Evolutionary conservation across 2,329 filamentous ascomycete genomes (phyloP).

Genomic region (Sordariomycetes sp.): DNA sequence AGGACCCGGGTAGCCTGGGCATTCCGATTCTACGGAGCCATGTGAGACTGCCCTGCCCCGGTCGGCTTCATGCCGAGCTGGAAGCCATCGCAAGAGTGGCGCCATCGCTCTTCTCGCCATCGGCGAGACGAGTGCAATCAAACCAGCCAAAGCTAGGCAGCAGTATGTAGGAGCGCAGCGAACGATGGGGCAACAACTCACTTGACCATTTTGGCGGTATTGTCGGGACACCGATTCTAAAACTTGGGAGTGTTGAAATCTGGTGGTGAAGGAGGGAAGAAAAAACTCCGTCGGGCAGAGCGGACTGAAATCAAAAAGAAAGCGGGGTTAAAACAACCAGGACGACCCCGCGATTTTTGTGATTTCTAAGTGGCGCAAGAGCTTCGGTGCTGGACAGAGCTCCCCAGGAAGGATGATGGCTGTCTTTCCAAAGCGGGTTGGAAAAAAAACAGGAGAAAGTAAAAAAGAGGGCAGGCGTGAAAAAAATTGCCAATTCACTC

Average conservation of each 20-base stretch:
- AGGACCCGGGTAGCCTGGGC: background rate
- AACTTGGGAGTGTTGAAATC: slow-evolving; percentile 18
- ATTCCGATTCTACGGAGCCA: background rate
- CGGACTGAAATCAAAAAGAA: slow-evolving; percentile 15
- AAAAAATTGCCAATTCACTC: background rate
- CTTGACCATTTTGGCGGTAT: slow-evolving; percentile 99
- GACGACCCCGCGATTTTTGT: slow-evolving; percentile 11
- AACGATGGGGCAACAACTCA: slow-evolving; percentile 45
- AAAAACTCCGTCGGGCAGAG: slow-evolving; percentile 7
- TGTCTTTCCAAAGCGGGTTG: slow-evolving; percentile 3
- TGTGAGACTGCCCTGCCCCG: background rate
- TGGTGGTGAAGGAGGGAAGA: slow-evolving; percentile 15
- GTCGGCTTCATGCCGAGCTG: background rate
- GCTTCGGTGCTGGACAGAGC: background rate
- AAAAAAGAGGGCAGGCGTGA: slow-evolving; percentile 1
- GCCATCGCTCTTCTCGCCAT: background rate
- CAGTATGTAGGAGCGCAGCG: slow-evolving; percentile 4
- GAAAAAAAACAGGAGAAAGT: slow-evolving; percentile 7
- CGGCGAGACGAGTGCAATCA: background rate
- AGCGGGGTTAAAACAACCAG: slow-evolving; percentile 29
- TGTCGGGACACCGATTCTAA: slow-evolving; percentile 34
- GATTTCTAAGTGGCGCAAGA: slow-evolving; percentile 3
- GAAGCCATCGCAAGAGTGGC: background rate
- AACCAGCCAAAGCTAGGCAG: background rate
- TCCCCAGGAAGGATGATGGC: background rate